phyloP scores from a whole-genome alignment of 2,329 filamentous ascomycete species.

The Neofusicoccum parvum region DNA sequence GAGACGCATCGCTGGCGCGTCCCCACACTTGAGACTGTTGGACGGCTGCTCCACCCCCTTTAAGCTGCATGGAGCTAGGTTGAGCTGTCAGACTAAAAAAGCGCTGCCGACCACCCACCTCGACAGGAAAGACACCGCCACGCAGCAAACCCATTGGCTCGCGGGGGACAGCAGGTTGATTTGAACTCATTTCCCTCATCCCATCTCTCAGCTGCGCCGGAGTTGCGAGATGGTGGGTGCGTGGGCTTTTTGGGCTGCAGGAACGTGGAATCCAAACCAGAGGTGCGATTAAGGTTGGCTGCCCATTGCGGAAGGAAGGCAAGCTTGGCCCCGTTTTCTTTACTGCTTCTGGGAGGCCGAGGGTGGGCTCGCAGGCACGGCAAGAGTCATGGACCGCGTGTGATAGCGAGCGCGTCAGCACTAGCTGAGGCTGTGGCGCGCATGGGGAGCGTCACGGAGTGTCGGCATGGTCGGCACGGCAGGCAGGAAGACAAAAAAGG shows the following conservation, averaged over 20 bases:
- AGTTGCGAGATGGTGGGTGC: neutral
- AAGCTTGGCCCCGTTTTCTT: conserved; percentile 7
- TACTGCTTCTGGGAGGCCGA: neutral
- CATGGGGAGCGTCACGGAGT: neutral
- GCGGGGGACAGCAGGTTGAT: neutral
- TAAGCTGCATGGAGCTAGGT: conserved; percentile 6
- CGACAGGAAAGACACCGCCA: neutral
- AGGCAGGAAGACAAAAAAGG: too few relatives aligned
- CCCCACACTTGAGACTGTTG: too few relatives aligned
- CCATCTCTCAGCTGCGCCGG: neutral
- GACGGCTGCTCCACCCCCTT: neutral
- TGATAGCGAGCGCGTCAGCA: neutral
- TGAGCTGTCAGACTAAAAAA: too few relatives aligned
- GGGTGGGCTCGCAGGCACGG: neutral
- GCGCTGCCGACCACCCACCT: too few relatives aligned
- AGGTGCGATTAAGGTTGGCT: conserved; percentile 15
- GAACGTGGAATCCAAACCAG: neutral
- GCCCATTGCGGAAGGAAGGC: conserved; percentile 8
- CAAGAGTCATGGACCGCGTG: conserved; percentile 13
- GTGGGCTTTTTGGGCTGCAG: too few relatives aligned
- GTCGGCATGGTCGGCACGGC: neutral
- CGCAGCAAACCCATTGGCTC: neutral
- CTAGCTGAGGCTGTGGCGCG: conserved; percentile 6
- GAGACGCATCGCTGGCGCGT: too few relatives aligned
- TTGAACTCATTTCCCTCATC: neutral